Evolutionary conservation across 2,329 filamentous ascomycete species (phyloP), one percentile per base, ranked within the genome.

Genomic region (Talaromyces rugulosus): DNA sequence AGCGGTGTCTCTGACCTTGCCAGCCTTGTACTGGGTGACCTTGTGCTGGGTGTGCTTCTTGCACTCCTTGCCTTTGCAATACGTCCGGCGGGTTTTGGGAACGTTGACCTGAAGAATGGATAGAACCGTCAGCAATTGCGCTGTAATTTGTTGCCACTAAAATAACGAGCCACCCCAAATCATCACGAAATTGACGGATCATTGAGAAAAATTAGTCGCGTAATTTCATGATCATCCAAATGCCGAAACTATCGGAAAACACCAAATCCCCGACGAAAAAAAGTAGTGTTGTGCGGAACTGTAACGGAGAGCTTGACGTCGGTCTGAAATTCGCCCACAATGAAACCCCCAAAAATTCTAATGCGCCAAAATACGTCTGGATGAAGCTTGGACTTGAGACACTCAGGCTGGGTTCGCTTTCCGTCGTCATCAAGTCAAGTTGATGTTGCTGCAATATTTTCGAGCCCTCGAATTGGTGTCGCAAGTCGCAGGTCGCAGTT

Each of bases 51-150:
- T 92, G 87, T 93, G 90, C 85, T 92, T 92, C 88, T 85, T 85
- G 91, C 92, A 96, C 78, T 92, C 88, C 86, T 90, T 93, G 86
- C 90, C 90, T 87, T 96, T 96, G 91, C 91, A 96, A 86, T 92
- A 96, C 82, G 93, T 96, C 85, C 92, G 90, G 80, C 92, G 89
- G 81, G 92, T 96, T 87, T 96, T 96, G 78, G 93, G 92, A 85
- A 96, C 90, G 91, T 96, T 96, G 86, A 96, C 92, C 93, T 94
- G 70, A 62, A 54, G 70, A 62, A 54, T 63, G 60, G 31, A 59
- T 31, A 53, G 27, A 33, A 28, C 56, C 16, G 65, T 63, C 65
- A 62, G 56, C 28, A 57, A 59, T 47, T 44, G 16, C 23, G 14
- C 34, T 30, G 18, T n/a, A 11, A 50, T 9, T 16, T n/a, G 12